phyloP scores from a whole-genome alignment of 2,329 filamentous ascomycete genomes.

The Aspergillus ibericus region DNA sequence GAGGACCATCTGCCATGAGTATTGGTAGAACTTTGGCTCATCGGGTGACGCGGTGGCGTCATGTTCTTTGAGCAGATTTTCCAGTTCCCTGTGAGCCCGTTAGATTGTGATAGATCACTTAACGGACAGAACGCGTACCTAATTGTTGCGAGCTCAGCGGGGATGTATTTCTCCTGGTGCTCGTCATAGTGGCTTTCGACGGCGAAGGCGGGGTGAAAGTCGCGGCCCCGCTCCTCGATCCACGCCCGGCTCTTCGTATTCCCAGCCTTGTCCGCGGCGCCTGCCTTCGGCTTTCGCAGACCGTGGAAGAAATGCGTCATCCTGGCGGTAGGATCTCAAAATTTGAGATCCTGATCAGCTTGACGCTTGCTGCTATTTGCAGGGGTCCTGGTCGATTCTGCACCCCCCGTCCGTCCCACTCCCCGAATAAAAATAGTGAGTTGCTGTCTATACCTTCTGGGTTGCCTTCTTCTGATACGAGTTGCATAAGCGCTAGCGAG shows the following conservation, averaged over 20 bases:
- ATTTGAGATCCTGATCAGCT: too few relatives aligned
- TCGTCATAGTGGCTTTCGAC: neutral
- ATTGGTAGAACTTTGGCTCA: neutral
- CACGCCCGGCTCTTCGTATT: neutral
- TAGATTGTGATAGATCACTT: neutral
- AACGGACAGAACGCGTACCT: neutral
- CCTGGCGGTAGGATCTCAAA: neutral
- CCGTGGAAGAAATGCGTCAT: neutral
- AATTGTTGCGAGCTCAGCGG: neutral
- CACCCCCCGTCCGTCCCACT: neutral
- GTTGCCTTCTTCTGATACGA: neutral
- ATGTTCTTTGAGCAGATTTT: neutral
- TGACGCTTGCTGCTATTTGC: neutral
- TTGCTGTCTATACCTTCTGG: neutral
- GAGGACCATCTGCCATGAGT: neutral
- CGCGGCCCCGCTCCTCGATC: neutral
- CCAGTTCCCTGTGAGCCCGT: neutral
- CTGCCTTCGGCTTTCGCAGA: neutral
- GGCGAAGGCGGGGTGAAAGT: neutral
- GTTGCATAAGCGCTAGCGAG: neutral
- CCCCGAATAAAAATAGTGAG: neutral
- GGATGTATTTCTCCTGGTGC: neutral
- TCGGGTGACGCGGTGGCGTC: neutral
- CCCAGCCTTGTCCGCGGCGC: neutral
- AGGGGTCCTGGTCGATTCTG: neutral